Conservation (phyloP, 2,329 filamentous ascomycete species). For the Neofusicoccum parvum region DNA sequence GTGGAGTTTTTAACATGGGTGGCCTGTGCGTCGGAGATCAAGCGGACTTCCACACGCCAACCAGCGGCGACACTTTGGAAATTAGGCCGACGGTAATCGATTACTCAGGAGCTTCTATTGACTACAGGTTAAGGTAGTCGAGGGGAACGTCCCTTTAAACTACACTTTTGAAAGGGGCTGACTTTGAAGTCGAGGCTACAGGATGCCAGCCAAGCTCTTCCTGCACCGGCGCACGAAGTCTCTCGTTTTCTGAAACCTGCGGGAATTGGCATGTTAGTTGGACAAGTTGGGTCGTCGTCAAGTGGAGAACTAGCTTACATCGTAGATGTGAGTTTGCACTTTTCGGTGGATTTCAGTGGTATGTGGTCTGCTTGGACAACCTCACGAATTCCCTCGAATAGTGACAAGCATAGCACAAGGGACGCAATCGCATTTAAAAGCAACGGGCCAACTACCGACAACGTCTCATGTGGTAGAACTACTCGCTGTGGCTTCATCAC, state of each 20-base stretch:
- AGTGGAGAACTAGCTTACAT: no score
- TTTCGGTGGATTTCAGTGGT: not conserved
- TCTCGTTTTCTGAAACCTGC: not conserved
- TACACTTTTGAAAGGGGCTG: not conserved
- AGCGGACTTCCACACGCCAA: not conserved
- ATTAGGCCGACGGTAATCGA: not conserved
- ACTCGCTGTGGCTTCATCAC: no score
- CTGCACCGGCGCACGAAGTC: not conserved
- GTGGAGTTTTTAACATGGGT: not conserved
- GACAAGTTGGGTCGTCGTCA: no score
- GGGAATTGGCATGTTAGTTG: not conserved
- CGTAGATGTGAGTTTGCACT: not conserved
- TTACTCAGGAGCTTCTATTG: not conserved
- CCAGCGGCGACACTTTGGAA: not conserved
- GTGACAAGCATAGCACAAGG: no score
- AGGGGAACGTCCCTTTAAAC: not conserved
- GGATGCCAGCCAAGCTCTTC: not conserved
- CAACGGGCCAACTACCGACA: no score
- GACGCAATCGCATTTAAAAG: no score
- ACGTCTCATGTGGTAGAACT: no score
- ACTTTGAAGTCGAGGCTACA: not conserved
- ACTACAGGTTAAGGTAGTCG: not conserved
- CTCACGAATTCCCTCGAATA: no score
- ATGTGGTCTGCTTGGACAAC: not conserved
- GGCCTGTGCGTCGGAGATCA: constrained; percentile 1